Evolutionary conservation across 148 eudicot genomes (phyloP).

Genomic region (Limonium bicolor): DNA sequence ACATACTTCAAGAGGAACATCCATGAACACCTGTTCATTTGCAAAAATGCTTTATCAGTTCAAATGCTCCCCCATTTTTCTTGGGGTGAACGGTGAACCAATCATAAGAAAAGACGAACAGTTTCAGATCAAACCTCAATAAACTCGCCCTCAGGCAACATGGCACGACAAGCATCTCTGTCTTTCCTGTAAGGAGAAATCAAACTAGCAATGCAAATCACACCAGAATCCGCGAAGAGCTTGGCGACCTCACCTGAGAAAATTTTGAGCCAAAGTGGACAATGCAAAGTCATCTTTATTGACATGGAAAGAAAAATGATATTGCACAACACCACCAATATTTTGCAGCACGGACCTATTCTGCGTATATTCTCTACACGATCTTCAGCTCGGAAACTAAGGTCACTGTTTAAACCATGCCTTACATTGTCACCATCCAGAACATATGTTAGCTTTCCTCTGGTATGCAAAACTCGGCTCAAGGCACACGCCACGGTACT

Average conservation of each 20-base stretch:
- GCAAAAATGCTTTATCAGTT: constrained; percentile 2
- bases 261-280: too few species aligned
- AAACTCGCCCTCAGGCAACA: constrained; percentile 45
- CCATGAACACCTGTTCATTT: constrained; percentile 72
- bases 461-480: constrained; percentile 46
- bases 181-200: constrained; percentile 90
- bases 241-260: constrained; percentile 87
- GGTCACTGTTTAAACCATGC: constrained; percentile 78
- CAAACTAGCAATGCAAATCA: constrained; percentile 92
- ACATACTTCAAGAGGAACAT: constrained; percentile 74
- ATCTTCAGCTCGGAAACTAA: constrained; percentile 71
- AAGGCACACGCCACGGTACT: constrained; percentile 93
- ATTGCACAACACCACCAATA: too few species aligned
- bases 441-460: constrained; percentile 75
- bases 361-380: constrained; percentile 87
- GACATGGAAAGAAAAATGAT: too few species aligned
- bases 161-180: constrained; percentile 66
- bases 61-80: background rate
- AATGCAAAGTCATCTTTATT: too few species aligned
- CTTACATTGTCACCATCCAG: constrained; percentile 95
- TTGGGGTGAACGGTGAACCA: background rate
- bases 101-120: constrained; percentile 7
- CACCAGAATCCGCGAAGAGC: constrained; percentile 91
- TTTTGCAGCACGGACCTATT: constrained; percentile 71
- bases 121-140: constrained; percentile 37